Evolutionary conservation across 2,329 filamentous ascomycete genomes (phyloP).

Genomic region (Claviceps sp.): DNA sequence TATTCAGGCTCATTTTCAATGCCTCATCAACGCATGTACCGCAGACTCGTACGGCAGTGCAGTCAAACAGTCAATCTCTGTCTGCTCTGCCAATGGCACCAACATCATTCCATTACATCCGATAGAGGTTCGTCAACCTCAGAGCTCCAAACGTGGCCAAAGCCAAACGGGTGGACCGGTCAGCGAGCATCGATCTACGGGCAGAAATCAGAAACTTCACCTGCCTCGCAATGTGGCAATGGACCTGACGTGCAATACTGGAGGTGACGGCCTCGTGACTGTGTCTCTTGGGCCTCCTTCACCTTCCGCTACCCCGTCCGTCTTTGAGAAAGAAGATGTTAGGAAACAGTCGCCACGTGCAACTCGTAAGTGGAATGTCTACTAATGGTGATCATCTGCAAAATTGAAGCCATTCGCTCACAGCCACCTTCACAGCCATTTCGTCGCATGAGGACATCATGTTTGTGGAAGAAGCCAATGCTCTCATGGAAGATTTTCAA

Average conservation of each 20-base stretch:
- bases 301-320: slow-evolving; percentile 7
- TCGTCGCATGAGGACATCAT: neutral
- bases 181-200: neutral
- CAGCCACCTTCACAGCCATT: neutral
- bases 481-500: neutral
- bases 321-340: neutral
- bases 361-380: neutral
- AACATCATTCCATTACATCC: slow-evolving; percentile 18
- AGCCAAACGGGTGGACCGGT: slow-evolving; percentile 5
- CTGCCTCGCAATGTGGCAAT: slow-evolving; percentile 14
- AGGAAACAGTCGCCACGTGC: neutral
- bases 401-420: neutral
- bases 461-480: neutral
- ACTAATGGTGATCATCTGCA: neutral
- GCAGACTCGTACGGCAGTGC: slow-evolving; percentile 16
- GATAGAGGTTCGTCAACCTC: slow-evolving; percentile 12
- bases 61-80: slow-evolving; percentile 13
- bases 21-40: slow-evolving; percentile 17
- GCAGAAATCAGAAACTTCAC: slow-evolving; percentile 3
- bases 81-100: slow-evolving; percentile 15
- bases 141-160: neutral
- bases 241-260: slow-evolving; percentile 16
- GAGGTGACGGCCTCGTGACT: slow-evolving; percentile 20
- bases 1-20: slow-evolving; percentile 19
- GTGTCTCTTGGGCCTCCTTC: slow-evolving; percentile 12